Conservation (phyloP, 257 asterid genomes). For the Solanum sitiens region DNA sequence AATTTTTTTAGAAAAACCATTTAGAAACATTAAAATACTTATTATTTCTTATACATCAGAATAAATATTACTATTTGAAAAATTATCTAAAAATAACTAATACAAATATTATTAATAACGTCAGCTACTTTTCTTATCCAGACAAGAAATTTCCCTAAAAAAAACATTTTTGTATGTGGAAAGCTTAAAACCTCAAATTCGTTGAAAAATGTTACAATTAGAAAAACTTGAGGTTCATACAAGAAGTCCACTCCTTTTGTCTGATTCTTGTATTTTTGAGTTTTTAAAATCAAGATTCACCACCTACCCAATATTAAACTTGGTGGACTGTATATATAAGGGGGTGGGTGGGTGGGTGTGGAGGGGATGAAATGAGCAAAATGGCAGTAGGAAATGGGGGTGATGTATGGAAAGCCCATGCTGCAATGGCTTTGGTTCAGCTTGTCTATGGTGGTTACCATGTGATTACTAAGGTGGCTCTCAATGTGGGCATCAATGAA, state of each 20-base stretch:
- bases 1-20: too few species aligned
- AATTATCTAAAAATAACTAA: too few species aligned
- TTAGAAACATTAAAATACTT: too few species aligned
- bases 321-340: background rate
- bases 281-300: background rate
- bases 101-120: too few species aligned
- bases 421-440: slow-evolving; percentile 84
- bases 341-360: background rate
- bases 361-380: slow-evolving; percentile 12
- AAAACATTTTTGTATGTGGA: too few species aligned
- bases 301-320: background rate
- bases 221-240: background rate
- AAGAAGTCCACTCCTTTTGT: background rate
- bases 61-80: too few species aligned
- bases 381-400: slow-evolving; percentile 37
- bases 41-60: too few species aligned
- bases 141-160: too few species aligned
- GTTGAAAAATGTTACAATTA: too few species aligned
- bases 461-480: slow-evolving; percentile 89
- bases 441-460: slow-evolving; percentile 72
- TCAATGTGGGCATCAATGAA: slow-evolving; percentile 85
- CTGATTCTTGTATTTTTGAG: background rate
- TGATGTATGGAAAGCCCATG: slow-evolving; percentile 63
- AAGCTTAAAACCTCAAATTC: too few species aligned
- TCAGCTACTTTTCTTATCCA: too few species aligned